Evolutionary conservation across 2,329 filamentous ascomycete genomes (phyloP).

Genomic region (Nemania serpens): DNA sequence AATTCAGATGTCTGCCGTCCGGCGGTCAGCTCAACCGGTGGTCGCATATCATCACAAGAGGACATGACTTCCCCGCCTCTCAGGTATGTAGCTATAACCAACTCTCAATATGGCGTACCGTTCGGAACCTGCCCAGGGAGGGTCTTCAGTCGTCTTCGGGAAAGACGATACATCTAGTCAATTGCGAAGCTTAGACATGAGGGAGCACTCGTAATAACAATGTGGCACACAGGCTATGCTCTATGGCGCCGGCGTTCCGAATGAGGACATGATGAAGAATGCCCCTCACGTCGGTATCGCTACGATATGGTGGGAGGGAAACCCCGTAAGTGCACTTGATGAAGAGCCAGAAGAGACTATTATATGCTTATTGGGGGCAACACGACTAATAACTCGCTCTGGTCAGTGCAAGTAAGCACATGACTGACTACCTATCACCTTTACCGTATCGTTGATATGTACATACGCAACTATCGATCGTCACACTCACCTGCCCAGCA

Average conservation of each 20-base stretch:
- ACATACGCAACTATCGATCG: not conserved
- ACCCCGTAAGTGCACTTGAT: conserved; percentile 65
- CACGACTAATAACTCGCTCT: conserved; percentile 20
- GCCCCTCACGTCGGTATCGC: conserved; percentile 89
- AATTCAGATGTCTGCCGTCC: conserved; percentile 56
- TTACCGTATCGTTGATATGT: not conserved
- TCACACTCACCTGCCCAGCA: conserved; percentile 30
- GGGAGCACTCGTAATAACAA: not conserved
- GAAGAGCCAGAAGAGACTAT: not conserved
- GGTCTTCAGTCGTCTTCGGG: not conserved
- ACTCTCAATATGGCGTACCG: not conserved
- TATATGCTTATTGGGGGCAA: not conserved
- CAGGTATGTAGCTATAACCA: conserved; percentile 60
- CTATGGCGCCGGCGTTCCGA: conserved; percentile 87
- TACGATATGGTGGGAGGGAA: conserved; percentile 97
- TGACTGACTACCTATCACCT: not conserved
- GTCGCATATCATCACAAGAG: conserved; percentile 80
- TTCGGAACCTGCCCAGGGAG: not conserved
- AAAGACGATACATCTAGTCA: not conserved
- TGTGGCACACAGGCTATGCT: conserved; percentile 74
- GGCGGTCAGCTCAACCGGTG: conserved; percentile 75
- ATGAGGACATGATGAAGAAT: conserved; percentile 83
- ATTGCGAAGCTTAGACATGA: not conserved
- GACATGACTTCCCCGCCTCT: conserved; percentile 89
- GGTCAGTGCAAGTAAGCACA: conserved; percentile 39